Percentiles rank a stretch among this genome's conserved stretches.
These are phyloP conservation scores for Fusarium praegraminearum DNA, from an alignment of 2,329 filamentous ascomycete species.

Conservation along the genomic window DNA sequence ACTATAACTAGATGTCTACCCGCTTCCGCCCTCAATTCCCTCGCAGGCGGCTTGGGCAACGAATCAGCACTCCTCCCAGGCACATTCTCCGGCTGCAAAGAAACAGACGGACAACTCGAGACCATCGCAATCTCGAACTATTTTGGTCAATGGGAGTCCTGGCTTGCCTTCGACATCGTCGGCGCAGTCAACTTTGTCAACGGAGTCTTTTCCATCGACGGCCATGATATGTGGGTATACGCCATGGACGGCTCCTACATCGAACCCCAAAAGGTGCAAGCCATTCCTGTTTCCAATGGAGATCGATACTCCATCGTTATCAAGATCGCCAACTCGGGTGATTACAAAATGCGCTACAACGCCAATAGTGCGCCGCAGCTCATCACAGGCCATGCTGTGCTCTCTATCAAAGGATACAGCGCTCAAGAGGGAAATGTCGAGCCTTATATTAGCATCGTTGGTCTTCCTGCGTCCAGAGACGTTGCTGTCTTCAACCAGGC, in stretches of 20 bases:
- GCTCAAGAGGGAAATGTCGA: constrained; percentile 42
- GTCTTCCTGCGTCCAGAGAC: constrained; percentile 55
- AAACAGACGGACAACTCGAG: constrained; percentile 58
- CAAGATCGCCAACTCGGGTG: constrained; percentile 59
- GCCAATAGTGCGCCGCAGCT: constrained; percentile 64
- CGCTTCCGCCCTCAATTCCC: constrained; percentile 56
- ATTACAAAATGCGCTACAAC: constrained; percentile 67
- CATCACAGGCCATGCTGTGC: constrained; percentile 63
- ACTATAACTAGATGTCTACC: constrained; percentile 39
- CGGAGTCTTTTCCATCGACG: constrained; percentile 62
- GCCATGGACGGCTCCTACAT: constrained; percentile 68
- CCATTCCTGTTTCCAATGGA: constrained; percentile 62
- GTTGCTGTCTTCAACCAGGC: constrained; percentile 60
- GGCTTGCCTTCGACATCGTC: constrained; percentile 68
- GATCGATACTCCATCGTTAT: constrained; percentile 65
- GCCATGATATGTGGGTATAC: constrained; percentile 65
- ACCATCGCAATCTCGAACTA: constrained; percentile 58
- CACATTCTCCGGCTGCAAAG: constrained; percentile 61
- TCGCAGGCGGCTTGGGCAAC: constrained; percentile 48
- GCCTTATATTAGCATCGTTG: constrained; percentile 64
- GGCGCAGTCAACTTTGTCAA: constrained; percentile 62
- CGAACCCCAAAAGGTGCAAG: constrained; percentile 62
- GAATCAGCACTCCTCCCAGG: constrained; percentile 56
- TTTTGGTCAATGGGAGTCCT: constrained; percentile 48
- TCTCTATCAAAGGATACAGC: constrained; percentile 54